phyloP scores from a whole-genome alignment of 495 filamentous ascomycete species.

The Bathelium albidoporum region DNA sequence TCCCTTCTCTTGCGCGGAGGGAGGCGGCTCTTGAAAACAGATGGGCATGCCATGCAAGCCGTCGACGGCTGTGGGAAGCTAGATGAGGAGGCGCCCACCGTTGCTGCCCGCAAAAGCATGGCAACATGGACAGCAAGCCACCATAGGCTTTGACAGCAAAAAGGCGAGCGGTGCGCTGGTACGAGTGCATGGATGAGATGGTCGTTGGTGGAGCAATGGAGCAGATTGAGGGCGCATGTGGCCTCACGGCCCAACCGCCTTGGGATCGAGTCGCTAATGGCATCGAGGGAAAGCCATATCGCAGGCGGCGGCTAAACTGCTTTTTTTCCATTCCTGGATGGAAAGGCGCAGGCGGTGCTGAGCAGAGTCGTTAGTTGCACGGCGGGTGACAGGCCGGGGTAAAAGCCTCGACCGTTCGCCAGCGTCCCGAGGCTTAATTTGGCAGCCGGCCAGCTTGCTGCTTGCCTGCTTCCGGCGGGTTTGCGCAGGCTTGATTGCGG shows the following conservation, averaged over 20 bases:
- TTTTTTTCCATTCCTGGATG: not conserved
- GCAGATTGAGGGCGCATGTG: not conserved
- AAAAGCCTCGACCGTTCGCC: conserved; percentile 2
- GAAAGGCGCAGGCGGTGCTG: not conserved
- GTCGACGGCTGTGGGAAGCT: not conserved
- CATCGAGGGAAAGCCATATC: not conserved
- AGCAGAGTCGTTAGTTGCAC: not conserved
- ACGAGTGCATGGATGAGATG: not conserved
- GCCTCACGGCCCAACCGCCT: not conserved
- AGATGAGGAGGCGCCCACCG: conserved; percentile 1
- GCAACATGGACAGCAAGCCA: not conserved
- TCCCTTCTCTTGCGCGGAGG: not conserved
- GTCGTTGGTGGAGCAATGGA: not conserved
- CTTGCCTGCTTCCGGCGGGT: not conserved
- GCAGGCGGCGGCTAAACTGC: not conserved
- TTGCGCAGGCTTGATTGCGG: not conserved
- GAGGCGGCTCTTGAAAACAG: not conserved
- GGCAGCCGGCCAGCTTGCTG: not conserved
- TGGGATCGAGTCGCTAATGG: not conserved
- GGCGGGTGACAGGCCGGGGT: not conserved
- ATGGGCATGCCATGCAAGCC: not conserved
- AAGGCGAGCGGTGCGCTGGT: not conserved
- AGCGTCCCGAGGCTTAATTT: conserved; percentile 1
- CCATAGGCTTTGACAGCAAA: not conserved
- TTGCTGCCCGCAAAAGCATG: not conserved